These are phyloP conservation scores for Vaucheria bursata DNA, from an alignment of 352 stramenopile species.

Conservation along the genomic window DNA sequence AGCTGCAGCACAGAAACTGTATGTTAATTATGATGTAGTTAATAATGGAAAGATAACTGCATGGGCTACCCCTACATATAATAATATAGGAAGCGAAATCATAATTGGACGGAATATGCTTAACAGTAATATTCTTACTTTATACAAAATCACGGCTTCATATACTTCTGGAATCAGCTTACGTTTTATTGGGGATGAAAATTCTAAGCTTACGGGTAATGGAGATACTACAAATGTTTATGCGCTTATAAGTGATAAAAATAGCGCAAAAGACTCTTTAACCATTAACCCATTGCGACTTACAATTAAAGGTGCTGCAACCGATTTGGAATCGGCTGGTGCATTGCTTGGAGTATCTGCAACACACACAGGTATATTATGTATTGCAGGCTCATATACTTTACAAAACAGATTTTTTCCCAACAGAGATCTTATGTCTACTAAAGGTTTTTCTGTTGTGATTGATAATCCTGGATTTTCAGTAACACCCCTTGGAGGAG, in stretches of 20 bases:
- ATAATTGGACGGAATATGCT: constrained; percentile 8
- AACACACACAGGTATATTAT: constrained; percentile 8
- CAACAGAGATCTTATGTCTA: constrained; percentile 8
- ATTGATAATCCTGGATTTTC: constrained; percentile 8
- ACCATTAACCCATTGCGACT: constrained; percentile 6
- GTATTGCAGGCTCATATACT: constrained; percentile 7
- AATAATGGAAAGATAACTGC: constrained; percentile 8
- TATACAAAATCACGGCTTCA: constrained; percentile 8
- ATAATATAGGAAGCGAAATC: constrained; percentile 8
- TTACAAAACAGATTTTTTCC: constrained; percentile 9
- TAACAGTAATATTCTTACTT: constrained; percentile 9
- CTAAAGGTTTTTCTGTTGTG: constrained; percentile 8
- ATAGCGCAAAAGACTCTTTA: constrained; percentile 8
- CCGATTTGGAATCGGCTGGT: constrained; percentile 4
- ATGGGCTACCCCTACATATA: constrained; percentile 6
- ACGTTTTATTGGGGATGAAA: constrained; percentile 8
- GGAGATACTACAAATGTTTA: constrained; percentile 8
- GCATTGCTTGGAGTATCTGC: constrained; percentile 5
- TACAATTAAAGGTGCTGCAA: constrained; percentile 8
- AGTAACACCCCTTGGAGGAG: constrained; percentile 4
- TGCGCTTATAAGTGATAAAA: constrained; percentile 8
- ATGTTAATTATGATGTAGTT: constrained; percentile 9
- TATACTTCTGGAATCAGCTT: constrained; percentile 8
- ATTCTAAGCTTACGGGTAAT: constrained; percentile 8
- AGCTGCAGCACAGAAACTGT: constrained; percentile 5